Conservation (phyloP, 768 basidiomycete species). For the Hypholoma fasciculare region DNA sequence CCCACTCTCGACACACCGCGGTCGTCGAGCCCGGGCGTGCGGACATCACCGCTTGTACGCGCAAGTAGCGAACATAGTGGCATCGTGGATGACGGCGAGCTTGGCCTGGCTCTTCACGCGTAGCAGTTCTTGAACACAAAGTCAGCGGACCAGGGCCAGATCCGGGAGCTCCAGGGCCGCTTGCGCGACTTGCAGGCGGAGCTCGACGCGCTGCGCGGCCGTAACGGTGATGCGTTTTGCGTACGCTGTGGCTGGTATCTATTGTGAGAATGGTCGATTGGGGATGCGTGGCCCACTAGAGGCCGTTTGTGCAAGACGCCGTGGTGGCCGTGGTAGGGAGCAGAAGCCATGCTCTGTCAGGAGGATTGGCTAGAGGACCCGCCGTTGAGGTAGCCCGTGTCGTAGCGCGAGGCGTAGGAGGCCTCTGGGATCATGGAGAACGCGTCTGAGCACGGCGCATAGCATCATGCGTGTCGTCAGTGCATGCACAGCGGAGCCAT, state of each 20-base stretch:
- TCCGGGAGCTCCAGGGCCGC: slow-evolving; percentile 76
- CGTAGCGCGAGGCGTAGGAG: too few relatives aligned
- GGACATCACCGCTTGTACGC: slow-evolving; percentile 17
- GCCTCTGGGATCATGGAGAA: too few relatives aligned
- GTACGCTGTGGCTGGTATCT: slow-evolving; percentile 64
- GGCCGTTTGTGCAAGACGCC: too few relatives aligned
- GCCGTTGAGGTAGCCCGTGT: too few relatives aligned
- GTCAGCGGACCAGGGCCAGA: slow-evolving; percentile 68
- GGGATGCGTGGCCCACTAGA: too few relatives aligned
- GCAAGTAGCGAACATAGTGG: slow-evolving; percentile 10
- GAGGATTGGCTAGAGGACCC: too few relatives aligned
- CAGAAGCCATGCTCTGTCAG: too few relatives aligned
- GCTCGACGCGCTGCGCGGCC: slow-evolving; percentile 50
- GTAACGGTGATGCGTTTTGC: slow-evolving; percentile 42
- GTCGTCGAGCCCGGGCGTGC: slow-evolving; percentile 18
- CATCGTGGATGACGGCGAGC: slow-evolving; percentile 11
- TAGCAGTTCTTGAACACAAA: slow-evolving; percentile 60
- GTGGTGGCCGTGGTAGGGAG: too few relatives aligned
- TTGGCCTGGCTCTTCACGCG: slow-evolving; percentile 39
- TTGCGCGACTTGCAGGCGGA: slow-evolving; percentile 74
- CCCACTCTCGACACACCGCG: slow-evolving; percentile 45
- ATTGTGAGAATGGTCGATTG: too few relatives aligned
- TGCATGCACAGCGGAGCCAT: too few relatives aligned
- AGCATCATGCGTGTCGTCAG: too few relatives aligned
- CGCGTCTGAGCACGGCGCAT: too few relatives aligned